phyloP scores from a whole-genome alignment of 345 rosid genomes.

The Hevea brasiliensis region DNA sequence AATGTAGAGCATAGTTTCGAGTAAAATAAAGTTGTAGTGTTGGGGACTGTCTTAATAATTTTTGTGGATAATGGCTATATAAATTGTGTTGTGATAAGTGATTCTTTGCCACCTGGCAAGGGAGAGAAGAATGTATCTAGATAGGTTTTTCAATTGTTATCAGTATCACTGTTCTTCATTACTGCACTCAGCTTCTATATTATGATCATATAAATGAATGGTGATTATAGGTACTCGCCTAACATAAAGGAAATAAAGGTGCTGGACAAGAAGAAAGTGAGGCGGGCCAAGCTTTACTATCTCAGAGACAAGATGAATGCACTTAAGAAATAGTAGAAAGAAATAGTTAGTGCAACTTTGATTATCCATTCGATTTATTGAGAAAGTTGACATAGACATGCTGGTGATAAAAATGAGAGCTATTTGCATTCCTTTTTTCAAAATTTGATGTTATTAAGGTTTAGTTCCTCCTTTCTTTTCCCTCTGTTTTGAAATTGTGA shows the following conservation, averaged over 20 bases:
- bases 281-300: conserved; percentile 95
- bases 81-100: neutral
- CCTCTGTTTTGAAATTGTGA: too few relatives aligned
- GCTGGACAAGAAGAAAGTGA: conserved; percentile 90
- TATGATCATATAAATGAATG: conserved; percentile 19
- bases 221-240: conserved; percentile 76
- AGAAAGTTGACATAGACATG: conserved; percentile 2
- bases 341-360: conserved; percentile 8
- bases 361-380: neutral
- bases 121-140: neutral
- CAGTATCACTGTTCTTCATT: neutral
- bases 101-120: neutral
- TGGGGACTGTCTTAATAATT: neutral
- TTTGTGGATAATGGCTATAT: neutral
- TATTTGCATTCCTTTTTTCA: neutral
- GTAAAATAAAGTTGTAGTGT: neutral
- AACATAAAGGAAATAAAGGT: conserved; percentile 92
- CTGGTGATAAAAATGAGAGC: conserved; percentile 11
- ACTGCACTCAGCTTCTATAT: neutral
- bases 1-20: neutral
- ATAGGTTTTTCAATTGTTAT: neutral
- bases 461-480: neutral
- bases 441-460: neutral
- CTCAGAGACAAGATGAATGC: conserved; percentile 92
- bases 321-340: conserved; percentile 54